Conservation (phyloP, 179 eudicot genomes). For the Sideroxylon spinosum region DNA sequence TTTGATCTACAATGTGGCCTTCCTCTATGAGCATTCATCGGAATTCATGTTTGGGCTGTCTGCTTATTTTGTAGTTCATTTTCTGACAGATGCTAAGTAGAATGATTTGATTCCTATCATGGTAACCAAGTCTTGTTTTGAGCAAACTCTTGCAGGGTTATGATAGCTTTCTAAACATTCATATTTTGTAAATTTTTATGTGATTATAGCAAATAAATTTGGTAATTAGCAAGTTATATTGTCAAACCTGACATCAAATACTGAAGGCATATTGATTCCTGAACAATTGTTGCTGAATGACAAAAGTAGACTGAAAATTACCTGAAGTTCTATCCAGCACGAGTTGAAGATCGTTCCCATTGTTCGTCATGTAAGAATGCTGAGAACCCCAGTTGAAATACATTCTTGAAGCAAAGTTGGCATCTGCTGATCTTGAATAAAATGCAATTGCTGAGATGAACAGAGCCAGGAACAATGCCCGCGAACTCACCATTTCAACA, state of each 20-base stretch:
- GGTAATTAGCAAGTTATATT: not conserved
- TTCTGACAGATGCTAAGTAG: not conserved
- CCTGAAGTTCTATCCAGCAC: slow-evolving; percentile 29
- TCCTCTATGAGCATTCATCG: not conserved
- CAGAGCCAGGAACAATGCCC: slow-evolving; percentile 17
- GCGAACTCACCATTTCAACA: slow-evolving; percentile 29
- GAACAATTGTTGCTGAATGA: not conserved
- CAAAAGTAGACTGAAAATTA: not conserved
- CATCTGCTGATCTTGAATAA: slow-evolving; percentile 16
- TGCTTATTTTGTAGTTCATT: not conserved
- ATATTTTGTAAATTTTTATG: too few relatives aligned
- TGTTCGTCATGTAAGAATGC: slow-evolving; percentile 12
- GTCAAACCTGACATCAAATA: not conserved
- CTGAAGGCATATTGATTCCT: not conserved
- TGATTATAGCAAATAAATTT: not conserved
- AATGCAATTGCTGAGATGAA: slow-evolving; percentile 21
- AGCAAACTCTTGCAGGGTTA: not conserved
- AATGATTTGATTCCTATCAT: not conserved
- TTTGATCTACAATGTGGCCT: not conserved
- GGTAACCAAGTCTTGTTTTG: not conserved
- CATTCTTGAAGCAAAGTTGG: slow-evolving; percentile 17
- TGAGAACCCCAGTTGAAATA: slow-evolving; percentile 20
- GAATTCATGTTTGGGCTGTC: not conserved
- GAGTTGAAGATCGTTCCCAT: slow-evolving; percentile 29
- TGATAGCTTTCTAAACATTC: not conserved